phyloP scores from a whole-genome alignment of 768 basidiomycete species.

The Suillus bovinus region DNA sequence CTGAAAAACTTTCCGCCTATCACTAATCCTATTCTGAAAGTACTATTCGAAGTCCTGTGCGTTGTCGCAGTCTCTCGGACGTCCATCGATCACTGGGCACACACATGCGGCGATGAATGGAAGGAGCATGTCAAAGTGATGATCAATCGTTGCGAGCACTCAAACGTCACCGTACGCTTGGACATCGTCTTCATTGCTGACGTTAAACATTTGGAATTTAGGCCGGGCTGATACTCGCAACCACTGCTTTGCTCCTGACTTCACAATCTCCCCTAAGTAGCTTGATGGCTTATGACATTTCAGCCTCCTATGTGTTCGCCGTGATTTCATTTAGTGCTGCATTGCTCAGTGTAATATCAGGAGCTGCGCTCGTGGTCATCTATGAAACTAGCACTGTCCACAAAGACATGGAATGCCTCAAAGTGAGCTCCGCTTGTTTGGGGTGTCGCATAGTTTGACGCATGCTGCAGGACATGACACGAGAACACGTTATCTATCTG shows the following conservation, averaged over 20 bases:
- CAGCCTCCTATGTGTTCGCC: not conserved
- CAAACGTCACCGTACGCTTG: not conserved
- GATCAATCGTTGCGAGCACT: not conserved
- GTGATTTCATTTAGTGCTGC: not conserved
- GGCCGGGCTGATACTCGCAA: slow-evolving; percentile 5
- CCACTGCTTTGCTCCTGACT: not conserved
- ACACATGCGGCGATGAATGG: not conserved
- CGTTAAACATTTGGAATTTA: not conserved
- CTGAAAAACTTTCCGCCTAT: too few relatives aligned
- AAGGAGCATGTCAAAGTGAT: not conserved
- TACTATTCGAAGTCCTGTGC: not conserved
- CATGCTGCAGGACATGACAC: not conserved
- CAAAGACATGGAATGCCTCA: not conserved
- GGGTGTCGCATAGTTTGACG: not conserved
- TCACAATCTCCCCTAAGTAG: not conserved
- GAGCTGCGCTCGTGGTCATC: not conserved
- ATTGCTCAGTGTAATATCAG: slow-evolving; percentile 2
- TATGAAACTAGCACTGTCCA: not conserved
- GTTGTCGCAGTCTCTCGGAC: not conserved
- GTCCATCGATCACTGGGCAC: not conserved
- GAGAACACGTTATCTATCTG: not conserved
- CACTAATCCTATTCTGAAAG: too few relatives aligned
- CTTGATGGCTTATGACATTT: not conserved
- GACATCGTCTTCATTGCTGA: too few relatives aligned
- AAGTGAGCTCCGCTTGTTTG: not conserved